Conservation (phyloP, 179 eudicot genomes). For the Corrigiola litoralis region DNA sequence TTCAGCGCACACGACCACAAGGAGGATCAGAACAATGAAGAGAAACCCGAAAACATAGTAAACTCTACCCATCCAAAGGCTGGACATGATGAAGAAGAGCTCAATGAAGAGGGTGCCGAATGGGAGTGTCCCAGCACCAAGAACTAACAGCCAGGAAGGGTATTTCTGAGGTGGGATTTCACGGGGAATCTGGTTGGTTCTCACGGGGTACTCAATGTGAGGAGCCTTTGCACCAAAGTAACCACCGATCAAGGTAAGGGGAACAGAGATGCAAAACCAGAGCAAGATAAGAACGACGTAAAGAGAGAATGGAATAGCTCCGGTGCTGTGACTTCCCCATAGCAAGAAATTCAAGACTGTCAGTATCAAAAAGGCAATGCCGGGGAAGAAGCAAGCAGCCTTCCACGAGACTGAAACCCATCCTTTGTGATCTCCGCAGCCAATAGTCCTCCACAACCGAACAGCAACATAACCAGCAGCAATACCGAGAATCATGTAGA, state of each 20-base stretch:
- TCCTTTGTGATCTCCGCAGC: conserved; percentile 28
- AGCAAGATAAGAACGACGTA: conserved; percentile 32
- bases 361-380: conserved; percentile 32
- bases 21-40: conserved; percentile 30
- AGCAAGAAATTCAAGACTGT: conserved; percentile 35
- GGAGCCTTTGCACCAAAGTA: conserved; percentile 38
- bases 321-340: conserved; percentile 45
- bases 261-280: conserved; percentile 42
- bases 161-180: conserved; percentile 38
- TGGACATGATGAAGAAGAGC: conserved; percentile 41
- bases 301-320: conserved; percentile 39
- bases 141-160: conserved; percentile 40
- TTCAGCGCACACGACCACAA: conserved; percentile 38
- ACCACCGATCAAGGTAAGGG: conserved; percentile 36
- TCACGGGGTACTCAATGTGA: conserved; percentile 34
- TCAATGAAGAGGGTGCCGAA: conserved; percentile 39
- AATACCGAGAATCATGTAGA: conserved; percentile 34
- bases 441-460: conserved; percentile 35
- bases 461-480: conserved; percentile 38
- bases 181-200: conserved; percentile 38
- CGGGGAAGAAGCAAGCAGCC: conserved; percentile 43
- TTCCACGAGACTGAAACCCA: conserved; percentile 40
- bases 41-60: conserved; percentile 41
- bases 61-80: conserved; percentile 42
- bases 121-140: conserved; percentile 39